phyloP scores from a whole-genome alignment of 164 flowering plant species.

The Magnolia kwangsiensis region DNA sequence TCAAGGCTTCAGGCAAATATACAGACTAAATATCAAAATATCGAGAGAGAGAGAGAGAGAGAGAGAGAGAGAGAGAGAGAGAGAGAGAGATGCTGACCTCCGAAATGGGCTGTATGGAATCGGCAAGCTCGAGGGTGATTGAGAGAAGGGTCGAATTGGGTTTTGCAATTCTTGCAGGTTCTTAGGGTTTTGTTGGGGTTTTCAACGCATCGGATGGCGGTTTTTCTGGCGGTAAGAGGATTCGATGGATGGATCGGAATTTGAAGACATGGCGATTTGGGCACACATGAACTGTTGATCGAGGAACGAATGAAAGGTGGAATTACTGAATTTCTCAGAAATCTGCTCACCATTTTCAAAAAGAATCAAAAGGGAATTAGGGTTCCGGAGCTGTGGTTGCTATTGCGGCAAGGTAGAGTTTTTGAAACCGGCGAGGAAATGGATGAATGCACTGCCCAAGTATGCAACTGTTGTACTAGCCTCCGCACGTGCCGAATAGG shows the following conservation, averaged over 20 bases:
- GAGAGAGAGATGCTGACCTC: constrained; percentile 43
- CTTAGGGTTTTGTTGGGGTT: constrained; percentile 24
- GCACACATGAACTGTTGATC: not conserved
- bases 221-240: not conserved
- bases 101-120: constrained; percentile 91
- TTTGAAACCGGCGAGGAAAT: too few relatives aligned
- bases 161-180: constrained; percentile 92
- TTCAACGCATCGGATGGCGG: constrained; percentile 31
- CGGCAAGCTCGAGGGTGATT: constrained; percentile 82
- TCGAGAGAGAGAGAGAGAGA: not conserved
- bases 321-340: not conserved
- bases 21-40: too few relatives aligned
- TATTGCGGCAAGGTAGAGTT: too few relatives aligned
- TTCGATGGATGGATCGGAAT: not conserved
- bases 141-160: constrained; percentile 77
- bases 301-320: too few relatives aligned
- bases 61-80: not conserved
- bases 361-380: not conserved
- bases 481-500: too few relatives aligned
- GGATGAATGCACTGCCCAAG: too few relatives aligned
- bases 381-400: not conserved
- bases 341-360: not conserved
- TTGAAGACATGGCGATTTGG: not conserved
- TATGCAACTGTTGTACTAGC: too few relatives aligned
- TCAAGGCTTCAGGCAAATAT: too few relatives aligned